These are phyloP conservation scores for Rhinocladiella similis DNA, from an alignment of 2,329 filamentous ascomycete species.

Conservation along the genomic window DNA sequence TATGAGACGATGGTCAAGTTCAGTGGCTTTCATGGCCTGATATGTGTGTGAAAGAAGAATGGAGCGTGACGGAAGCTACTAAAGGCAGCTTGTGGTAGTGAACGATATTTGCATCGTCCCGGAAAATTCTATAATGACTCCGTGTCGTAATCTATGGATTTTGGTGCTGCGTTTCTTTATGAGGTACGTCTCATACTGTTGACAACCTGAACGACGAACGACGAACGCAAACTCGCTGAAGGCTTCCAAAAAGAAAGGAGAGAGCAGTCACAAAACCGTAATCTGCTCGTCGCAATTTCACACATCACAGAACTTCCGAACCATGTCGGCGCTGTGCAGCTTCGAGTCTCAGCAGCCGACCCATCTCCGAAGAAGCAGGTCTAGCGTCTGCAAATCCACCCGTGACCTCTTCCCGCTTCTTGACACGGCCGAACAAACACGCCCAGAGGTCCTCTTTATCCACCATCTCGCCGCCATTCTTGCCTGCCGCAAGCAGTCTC, in stretches of 20 bases:
- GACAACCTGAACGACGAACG: no score
- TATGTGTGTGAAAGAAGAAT: no score
- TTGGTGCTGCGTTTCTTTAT: no score
- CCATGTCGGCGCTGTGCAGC: constrained; percentile 47
- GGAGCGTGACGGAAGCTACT: no score
- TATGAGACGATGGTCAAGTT: no score
- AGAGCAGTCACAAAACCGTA: neutral
- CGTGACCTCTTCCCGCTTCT: constrained; percentile 29
- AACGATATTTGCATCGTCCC: no score
- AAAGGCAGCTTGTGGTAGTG: no score
- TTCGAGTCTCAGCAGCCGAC: constrained; percentile 53
- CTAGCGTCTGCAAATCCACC: constrained; percentile 29
- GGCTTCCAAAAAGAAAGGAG: neutral
- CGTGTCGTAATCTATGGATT: no score
- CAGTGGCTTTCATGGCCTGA: no score
- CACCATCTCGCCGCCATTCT: constrained; percentile 76
- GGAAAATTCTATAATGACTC: no score
- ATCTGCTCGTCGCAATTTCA: neutral
- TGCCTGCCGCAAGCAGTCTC: constrained; percentile 69
- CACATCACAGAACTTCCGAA: neutral
- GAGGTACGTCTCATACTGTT: no score
- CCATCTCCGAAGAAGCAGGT: constrained; percentile 44
- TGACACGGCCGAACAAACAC: constrained; percentile 70
- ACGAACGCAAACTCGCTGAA: no score
- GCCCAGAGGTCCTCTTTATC: constrained; percentile 79